Evolutionary conservation across 2,329 filamentous ascomycete genomes (phyloP), one percentile per base, ranked within the genome.

Genomic region (Stachybotrys chartarum): DNA sequence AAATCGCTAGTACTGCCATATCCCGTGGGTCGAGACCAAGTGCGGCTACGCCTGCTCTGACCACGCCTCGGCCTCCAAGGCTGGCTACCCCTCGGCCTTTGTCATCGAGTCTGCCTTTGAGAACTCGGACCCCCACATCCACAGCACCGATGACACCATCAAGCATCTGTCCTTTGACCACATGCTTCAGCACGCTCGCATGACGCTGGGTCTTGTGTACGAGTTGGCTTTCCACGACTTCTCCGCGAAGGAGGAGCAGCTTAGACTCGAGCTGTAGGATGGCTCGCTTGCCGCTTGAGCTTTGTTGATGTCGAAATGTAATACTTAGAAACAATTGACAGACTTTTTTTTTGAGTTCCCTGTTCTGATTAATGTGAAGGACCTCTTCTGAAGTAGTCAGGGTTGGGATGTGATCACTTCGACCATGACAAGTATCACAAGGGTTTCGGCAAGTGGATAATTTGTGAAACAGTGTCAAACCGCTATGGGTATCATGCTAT

Each of bases 111-210:
- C 83, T 18, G 80, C 82, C 47, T 90, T 90, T 68, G 81, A 84
- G 68, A 71, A 83, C 60, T 82, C 78, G 7, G 82, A 90, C 65
- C 78, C 82, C 61, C 81, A 87, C 62, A 90, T 91, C 55, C 87
- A 90, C 66, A 82, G 81, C 18, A 84, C 84, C 0, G 83, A 88
- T 44, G 88, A 91, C 67, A 78, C 78, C 64, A 84, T 91, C 60
- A 83, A 90, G 66, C 86, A 84, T 60, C 73, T 91, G 44, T 87
- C 85, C 63, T 96, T 95, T 68, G 85, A 92, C 68, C 91, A 96
- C 70, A 96, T 96, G 91, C 78, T 94, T 39, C 86, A 96, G 75
- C 91, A 96, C 72, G 90, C 90, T 24, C 87, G 85, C 68, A 81
- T 96, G 79, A 94, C 90, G 1, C 77, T 96, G 35, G 89, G 87